Percentiles rank a stretch among this genome's conserved stretches.
Conservation (phyloP, 805 yeast genomes). For the Monosporozyma solicola region DNA sequence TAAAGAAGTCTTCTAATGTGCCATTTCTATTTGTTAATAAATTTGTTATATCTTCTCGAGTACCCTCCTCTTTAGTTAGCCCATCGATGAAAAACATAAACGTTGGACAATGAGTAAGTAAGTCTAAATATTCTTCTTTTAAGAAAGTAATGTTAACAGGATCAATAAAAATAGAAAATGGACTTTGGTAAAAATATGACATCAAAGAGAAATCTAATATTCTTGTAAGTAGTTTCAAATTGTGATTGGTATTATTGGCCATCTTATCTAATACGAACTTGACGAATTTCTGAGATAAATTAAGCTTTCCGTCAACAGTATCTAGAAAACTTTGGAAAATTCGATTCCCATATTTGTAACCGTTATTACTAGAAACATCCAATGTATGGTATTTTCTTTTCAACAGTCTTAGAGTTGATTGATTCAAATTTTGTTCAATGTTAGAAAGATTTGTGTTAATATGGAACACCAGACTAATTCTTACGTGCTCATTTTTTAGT, state of each 20-base stretch:
- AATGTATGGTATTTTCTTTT: constrained; percentile 20
- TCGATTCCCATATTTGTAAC: constrained; percentile 27
- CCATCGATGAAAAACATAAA: constrained; percentile 29
- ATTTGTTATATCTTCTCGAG: constrained; percentile 20
- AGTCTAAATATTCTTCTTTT: constrained; percentile 21
- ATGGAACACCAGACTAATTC: constrained; percentile 24
- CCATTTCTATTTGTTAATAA: constrained; percentile 19
- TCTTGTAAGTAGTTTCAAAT: constrained; percentile 24
- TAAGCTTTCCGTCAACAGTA: constrained; percentile 29
- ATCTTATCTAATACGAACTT: constrained; percentile 25
- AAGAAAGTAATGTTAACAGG: constrained; percentile 25
- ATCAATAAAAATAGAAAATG: constrained; percentile 30
- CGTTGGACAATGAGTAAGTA: constrained; percentile 26
- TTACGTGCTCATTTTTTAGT: constrained; percentile 19
- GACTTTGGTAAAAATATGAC: constrained; percentile 29
- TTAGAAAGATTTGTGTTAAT: constrained; percentile 28
- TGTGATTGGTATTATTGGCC: constrained; percentile 28
- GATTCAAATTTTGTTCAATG: constrained; percentile 26
- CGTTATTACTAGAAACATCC: constrained; percentile 28
- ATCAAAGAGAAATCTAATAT: constrained; percentile 28
- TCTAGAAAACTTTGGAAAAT: constrained; percentile 28
- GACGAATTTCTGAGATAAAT: constrained; percentile 25
- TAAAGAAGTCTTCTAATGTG: constrained; percentile 24
- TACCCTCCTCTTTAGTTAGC: constrained; percentile 19
- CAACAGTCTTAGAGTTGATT: constrained; percentile 25